These are phyloP conservation scores for Pseudogymnoascus sp. DNA, from an alignment of 2,329 filamentous ascomycete genomes.

Conservation along the genomic window DNA sequence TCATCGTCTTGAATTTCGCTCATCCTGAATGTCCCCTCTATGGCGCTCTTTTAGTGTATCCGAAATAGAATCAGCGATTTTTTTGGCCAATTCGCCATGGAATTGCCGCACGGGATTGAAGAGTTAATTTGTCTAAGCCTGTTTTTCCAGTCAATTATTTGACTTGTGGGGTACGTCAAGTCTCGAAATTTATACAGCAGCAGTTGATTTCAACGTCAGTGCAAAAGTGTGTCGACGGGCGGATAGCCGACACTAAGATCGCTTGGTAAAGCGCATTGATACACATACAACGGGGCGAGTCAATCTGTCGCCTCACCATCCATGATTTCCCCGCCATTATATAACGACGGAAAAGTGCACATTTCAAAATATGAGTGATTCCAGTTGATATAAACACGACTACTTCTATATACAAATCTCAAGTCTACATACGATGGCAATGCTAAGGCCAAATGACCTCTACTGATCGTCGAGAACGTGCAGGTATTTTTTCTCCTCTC, in stretches of 20 bases:
- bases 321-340: neutral
- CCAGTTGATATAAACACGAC: slow-evolving; percentile 5
- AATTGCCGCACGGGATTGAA: neutral
- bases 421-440: slow-evolving; percentile 7
- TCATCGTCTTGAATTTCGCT: neutral
- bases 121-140: neutral
- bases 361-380: neutral
- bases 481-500: slow-evolving; percentile 92
- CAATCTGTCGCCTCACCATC: neutral
- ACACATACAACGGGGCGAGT: neutral
- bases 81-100: neutral
- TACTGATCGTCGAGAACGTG: slow-evolving; percentile 87
- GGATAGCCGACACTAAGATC: slow-evolving; percentile 5
- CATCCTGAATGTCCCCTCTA: neutral
- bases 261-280: neutral
- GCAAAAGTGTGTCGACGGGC: neutral
- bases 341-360: neutral
- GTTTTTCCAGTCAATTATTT: neutral
- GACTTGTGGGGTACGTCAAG: neutral
- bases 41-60: slow-evolving; percentile 1
- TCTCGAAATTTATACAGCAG: neutral
- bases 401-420: slow-evolving; percentile 6
- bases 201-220: neutral
- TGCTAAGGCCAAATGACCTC: slow-evolving; percentile 18
- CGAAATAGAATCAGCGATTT: neutral